phyloP scores from a whole-genome alignment of 495 filamentous ascomycete genomes.

The Chaetomium fimeti region DNA sequence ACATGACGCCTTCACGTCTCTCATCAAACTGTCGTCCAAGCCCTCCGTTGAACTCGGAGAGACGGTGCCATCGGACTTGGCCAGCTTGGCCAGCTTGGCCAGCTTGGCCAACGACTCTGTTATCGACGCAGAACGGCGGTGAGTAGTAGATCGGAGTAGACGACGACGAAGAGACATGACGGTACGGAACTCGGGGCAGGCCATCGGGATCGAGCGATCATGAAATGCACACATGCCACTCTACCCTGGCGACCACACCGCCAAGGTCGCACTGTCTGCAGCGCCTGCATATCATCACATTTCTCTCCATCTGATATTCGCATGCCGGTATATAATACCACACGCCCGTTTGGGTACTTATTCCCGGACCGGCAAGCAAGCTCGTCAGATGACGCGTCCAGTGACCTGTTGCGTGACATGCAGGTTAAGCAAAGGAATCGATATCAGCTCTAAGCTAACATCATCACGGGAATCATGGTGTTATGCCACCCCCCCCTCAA shows the following conservation, averaged over 20 bases:
- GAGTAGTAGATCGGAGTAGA: neutral
- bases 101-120: too few species aligned
- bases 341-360: neutral
- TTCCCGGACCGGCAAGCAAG: neutral
- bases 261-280: neutral
- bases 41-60: neutral
- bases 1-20: slow-evolving; percentile 6
- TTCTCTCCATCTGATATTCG: neutral
- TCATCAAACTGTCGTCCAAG: neutral
- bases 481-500: too few species aligned
- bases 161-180: neutral
- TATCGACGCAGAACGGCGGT: neutral
- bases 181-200: neutral
- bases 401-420: slow-evolving; percentile 9
- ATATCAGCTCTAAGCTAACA: neutral
- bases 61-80: neutral
- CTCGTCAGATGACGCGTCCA: slow-evolving; percentile 12
- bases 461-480: neutral
- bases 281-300: slow-evolving; percentile 7
- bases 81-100: neutral
- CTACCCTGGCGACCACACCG: neutral
- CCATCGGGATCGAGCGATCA: neutral
- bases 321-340: neutral
- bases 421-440: neutral
- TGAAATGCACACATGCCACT: neutral